phyloP scores from a whole-genome alignment of 495 filamentous ascomycete genomes.

The Aspergillus saccharolyticus region DNA sequence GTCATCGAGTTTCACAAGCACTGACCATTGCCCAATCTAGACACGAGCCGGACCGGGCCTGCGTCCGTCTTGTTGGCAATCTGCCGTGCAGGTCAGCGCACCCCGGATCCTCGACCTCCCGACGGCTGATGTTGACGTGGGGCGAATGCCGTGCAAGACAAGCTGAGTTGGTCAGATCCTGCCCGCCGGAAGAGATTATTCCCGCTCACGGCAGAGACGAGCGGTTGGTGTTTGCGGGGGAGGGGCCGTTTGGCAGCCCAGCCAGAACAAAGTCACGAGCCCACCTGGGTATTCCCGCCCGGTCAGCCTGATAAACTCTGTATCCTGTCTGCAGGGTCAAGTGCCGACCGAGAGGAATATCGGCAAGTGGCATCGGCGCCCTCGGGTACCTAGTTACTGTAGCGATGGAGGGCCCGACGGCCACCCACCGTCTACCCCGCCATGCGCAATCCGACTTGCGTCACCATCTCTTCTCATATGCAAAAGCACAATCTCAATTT shows the following conservation, averaged over 20 bases:
- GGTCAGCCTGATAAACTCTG: not conserved
- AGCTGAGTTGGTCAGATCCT: constrained; percentile 5
- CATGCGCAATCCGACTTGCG: not conserved
- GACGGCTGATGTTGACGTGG: not conserved
- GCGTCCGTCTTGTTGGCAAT: not conserved
- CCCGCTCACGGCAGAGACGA: not conserved
- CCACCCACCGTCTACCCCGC: not conserved
- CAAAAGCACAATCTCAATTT: not conserved
- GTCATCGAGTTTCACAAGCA: constrained; percentile 12
- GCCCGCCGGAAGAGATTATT: constrained; percentile 5
- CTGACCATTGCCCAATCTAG: constrained; percentile 8
- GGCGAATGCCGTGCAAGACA: constrained; percentile 10
- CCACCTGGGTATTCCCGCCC: not conserved
- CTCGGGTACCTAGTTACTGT: too few relatives aligned
- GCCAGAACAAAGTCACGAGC: too few relatives aligned
- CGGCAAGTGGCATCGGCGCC: not conserved
- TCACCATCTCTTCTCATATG: not conserved
- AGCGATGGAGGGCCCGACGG: not conserved
- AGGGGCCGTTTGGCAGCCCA: not conserved
- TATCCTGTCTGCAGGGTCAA: not conserved
- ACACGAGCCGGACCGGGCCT: not conserved
- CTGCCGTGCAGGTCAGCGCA: constrained; percentile 5
- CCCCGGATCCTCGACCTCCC: constrained; percentile 4
- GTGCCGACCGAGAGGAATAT: not conserved
- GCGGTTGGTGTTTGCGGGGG: not conserved